Percentiles rank a stretch among this genome's conserved stretches.
These are phyloP conservation scores for Vaccinium macrocarpon DNA, from an alignment of 148 eudicot genomes.

Conservation along the genomic window DNA sequence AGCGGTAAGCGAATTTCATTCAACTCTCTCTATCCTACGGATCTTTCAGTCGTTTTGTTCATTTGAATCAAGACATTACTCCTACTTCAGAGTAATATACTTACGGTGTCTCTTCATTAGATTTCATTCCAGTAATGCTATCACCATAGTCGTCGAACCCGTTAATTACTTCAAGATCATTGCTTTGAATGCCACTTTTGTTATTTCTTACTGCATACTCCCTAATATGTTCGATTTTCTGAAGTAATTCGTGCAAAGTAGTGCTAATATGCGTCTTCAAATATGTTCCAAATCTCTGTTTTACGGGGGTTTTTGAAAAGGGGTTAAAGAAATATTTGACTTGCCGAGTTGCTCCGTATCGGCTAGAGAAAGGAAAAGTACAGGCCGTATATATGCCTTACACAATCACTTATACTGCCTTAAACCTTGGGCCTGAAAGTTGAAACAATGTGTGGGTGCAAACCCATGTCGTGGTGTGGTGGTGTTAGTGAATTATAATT, in stretches of 20 bases:
- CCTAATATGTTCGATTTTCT: background rate
- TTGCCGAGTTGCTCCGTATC: background rate
- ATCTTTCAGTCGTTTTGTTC: background rate
- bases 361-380: too few relatives aligned
- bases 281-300: background rate
- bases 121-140: background rate
- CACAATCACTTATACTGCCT: background rate
- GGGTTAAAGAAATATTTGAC: background rate
- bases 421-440: background rate
- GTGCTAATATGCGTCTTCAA: background rate
- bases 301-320: background rate
- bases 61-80: background rate
- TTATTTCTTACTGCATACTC: background rate
- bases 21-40: background rate
- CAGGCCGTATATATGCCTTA: too few relatives aligned
- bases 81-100: background rate
- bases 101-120: background rate
- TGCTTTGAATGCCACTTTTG: background rate
- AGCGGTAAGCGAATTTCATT: slow-evolving; percentile 2
- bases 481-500: background rate
- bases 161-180: background rate
- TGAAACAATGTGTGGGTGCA: background rate
- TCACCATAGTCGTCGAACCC: background rate
- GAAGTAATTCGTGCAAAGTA: background rate
- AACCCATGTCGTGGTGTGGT: background rate